These are phyloP conservation scores for Epichloe hybrida DNA, from an alignment of 2,329 filamentous ascomycete genomes.

Conservation along the genomic window DNA sequence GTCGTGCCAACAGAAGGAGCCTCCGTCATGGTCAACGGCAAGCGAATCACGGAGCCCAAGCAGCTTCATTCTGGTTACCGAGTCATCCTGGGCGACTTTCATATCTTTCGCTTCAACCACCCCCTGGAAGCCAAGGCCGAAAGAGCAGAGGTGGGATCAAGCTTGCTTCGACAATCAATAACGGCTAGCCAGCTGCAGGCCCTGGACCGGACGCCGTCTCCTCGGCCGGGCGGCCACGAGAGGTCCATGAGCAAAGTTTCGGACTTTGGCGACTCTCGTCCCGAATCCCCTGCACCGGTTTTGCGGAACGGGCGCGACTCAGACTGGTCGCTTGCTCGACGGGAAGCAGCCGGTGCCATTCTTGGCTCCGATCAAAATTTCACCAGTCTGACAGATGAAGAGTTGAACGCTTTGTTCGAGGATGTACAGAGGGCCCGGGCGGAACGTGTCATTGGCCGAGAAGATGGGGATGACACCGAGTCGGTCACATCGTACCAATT, in stretches of 20 bases:
- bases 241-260: slow-evolving; percentile 69
- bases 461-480: slow-evolving; percentile 80
- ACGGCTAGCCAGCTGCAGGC: slow-evolving; percentile 47
- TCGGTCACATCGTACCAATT: slow-evolving; percentile 78
- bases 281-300: slow-evolving; percentile 64
- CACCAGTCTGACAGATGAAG: slow-evolving; percentile 78
- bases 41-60: slow-evolving; percentile 74
- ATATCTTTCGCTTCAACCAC: slow-evolving; percentile 98
- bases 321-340: slow-evolving; percentile 86
- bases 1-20: slow-evolving; percentile 82
- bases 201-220: slow-evolving; percentile 41
- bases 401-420: slow-evolving; percentile 85
- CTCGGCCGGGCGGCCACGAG: slow-evolving; percentile 50
- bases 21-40: slow-evolving; percentile 94
- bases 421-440: slow-evolving; percentile 83
- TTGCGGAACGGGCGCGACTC: slow-evolving; percentile 58
- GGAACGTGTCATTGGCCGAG: slow-evolving; percentile 55
- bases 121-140: slow-evolving; percentile 91
- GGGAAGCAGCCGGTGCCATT: slow-evolving; percentile 85
- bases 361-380: slow-evolving; percentile 87
- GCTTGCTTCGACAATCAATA: slow-evolving; percentile 71
- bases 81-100: slow-evolving; percentile 93
- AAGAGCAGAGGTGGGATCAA: slow-evolving; percentile 67
- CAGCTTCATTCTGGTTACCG: slow-evolving; percentile 84
- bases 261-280: slow-evolving; percentile 64